Conservation (phyloP, 371 early-diverging fungal genomes). For the Haplosporangium sp. region DNA sequence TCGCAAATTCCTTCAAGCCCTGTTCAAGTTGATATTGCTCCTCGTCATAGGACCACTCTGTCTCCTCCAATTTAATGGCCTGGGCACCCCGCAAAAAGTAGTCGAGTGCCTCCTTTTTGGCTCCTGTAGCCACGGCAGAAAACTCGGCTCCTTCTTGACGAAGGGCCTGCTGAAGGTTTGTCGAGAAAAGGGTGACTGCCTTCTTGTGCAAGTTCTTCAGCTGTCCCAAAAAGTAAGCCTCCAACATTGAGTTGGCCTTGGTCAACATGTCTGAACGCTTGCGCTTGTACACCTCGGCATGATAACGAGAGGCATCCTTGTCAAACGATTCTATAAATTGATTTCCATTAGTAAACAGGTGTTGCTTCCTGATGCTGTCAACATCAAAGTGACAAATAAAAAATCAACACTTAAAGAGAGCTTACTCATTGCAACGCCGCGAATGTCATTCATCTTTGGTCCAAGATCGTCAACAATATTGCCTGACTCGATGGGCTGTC, state of each 20-base stretch:
- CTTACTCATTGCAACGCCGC: conserved; percentile 69
- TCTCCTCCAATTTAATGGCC: conserved; percentile 69
- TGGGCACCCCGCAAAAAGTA: conserved; percentile 50
- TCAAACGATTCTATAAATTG: conserved; percentile 75
- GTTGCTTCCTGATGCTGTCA: too few relatives aligned
- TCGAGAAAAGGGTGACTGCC: conserved; percentile 72
- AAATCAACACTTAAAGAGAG: neutral
- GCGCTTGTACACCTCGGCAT: conserved; percentile 85
- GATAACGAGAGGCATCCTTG: conserved; percentile 91
- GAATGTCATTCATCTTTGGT: conserved; percentile 66
- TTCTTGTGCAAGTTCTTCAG: conserved; percentile 85
- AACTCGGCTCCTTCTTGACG: conserved; percentile 29
- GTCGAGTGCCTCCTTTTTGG: conserved; percentile 30
- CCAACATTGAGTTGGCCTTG: conserved; percentile 81
- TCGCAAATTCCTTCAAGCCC: conserved; percentile 75
- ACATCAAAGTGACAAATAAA: too few relatives aligned
- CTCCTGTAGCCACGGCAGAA: conserved; percentile 16
- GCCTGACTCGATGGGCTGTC: conserved; percentile 79
- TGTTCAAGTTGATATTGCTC: conserved; percentile 70
- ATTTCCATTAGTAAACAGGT: neutral
- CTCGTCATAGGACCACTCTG: conserved; percentile 84
- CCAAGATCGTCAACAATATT: conserved; percentile 85
- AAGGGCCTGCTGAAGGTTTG: conserved; percentile 57
- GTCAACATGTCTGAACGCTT: conserved; percentile 85
- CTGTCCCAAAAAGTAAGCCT: conserved; percentile 86